phyloP scores from a whole-genome alignment of 768 basidiomycete genomes.

The Suillus lakei region DNA sequence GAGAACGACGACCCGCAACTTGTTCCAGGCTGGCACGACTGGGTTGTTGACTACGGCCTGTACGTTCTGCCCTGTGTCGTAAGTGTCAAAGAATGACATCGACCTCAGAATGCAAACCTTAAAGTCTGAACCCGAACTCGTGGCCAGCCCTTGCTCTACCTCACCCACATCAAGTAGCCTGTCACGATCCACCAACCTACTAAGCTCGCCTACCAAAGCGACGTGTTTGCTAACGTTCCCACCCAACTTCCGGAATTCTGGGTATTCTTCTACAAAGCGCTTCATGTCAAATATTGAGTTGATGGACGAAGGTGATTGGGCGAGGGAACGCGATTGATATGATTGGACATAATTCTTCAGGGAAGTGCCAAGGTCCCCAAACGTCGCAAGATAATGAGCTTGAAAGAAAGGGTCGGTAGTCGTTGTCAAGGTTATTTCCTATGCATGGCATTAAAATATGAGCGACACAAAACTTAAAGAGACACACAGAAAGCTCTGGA shows the following conservation, averaged over 20 bases:
- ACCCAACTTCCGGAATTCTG: constrained; percentile 94
- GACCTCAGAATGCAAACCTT: constrained; percentile 53
- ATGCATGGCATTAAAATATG: constrained; percentile 13
- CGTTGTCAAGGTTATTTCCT: constrained; percentile 95
- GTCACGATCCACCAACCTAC: constrained; percentile 84
- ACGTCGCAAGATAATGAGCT: constrained; percentile 87
- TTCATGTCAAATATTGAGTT: constrained; percentile 98
- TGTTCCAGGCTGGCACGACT: constrained; percentile 74
- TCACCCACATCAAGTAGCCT: constrained; percentile 90
- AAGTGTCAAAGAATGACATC: constrained; percentile 3
- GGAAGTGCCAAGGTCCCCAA: constrained; percentile 93
- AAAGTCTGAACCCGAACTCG: constrained; percentile 88
- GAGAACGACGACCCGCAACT: constrained; percentile 88
- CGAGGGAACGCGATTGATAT: constrained; percentile 84
- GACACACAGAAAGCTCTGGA: constrained; percentile 77
- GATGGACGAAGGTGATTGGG: constrained; percentile 77
- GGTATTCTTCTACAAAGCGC: constrained; percentile 95
- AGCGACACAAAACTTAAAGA: constrained; percentile 10
- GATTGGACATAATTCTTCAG: constrained; percentile 93
- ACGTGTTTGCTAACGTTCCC: constrained; percentile 99
- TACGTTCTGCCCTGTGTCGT: constrained; percentile 60
- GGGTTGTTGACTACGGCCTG: constrained; percentile 76
- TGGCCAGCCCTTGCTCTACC: constrained; percentile 94
- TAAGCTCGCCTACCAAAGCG: constrained; percentile 94
- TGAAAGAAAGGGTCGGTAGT: constrained; percentile 95